Percentiles rank a stretch among this genome's conserved stretches.
Evolutionary conservation across 768 basidiomycete species (phyloP).

Genomic region (Boletus coccyginus): DNA sequence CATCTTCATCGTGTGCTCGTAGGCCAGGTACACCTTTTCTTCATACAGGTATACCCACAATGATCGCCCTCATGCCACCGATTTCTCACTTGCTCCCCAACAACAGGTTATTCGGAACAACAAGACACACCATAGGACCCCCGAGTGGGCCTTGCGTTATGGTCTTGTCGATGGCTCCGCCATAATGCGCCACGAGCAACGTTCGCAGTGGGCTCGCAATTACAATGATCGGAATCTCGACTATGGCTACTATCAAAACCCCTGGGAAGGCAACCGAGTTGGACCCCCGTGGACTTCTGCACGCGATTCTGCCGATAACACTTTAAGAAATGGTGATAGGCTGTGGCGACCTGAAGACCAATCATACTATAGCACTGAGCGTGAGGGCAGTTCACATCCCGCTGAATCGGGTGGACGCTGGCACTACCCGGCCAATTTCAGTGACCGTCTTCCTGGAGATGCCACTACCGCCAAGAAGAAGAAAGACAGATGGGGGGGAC

Average conservation of each 20-base stretch:
- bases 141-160: conserved; percentile 90
- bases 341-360: conserved; percentile 80
- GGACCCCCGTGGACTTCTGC: conserved; percentile 13
- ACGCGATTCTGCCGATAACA: conserved; percentile 6
- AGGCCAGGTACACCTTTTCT: conserved; percentile 93
- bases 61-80: not conserved
- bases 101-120: conserved; percentile 91
- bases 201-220: conserved; percentile 83
- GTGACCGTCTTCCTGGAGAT: conserved; percentile 48
- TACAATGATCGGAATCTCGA: conserved; percentile 78
- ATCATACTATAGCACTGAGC: conserved; percentile 56
- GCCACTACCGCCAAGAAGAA: conserved; percentile 56
- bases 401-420: conserved; percentile 51
- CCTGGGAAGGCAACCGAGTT: conserved; percentile 79
- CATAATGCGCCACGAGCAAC: conserved; percentile 72
- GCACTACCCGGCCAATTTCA: conserved; percentile 86
- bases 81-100: conserved; percentile 7
- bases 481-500: conserved; percentile 86
- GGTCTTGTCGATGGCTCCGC: conserved; percentile 83
- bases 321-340: conserved; percentile 39
- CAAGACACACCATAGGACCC: conserved; percentile 88
- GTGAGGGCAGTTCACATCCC: conserved; percentile 36
- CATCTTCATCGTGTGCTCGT: conserved; percentile 11
- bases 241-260: conserved; percentile 67
- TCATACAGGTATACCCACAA: conserved; percentile 63